phyloP scores from a whole-genome alignment of 257 asterid species.

The Prunella vulgaris region DNA sequence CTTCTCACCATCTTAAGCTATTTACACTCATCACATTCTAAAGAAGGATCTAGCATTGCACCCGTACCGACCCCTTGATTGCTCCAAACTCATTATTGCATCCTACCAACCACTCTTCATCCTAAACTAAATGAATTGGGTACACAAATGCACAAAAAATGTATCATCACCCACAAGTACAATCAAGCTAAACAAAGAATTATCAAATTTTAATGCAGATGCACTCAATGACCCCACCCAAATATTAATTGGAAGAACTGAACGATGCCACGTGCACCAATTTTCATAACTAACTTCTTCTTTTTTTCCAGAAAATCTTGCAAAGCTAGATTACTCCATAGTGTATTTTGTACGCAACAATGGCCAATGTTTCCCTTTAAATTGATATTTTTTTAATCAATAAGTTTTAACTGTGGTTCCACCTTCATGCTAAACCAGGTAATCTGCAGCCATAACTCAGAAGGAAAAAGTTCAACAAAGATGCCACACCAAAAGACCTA shows the following conservation, averaged over 20 bases:
- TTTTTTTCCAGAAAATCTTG: not conserved
- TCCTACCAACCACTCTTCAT: not conserved
- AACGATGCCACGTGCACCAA: not conserved
- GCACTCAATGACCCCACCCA: not conserved
- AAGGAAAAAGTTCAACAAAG: not conserved
- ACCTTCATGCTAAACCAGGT: conserved; percentile 3
- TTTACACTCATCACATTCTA: too few relatives aligned
- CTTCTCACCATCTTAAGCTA: not conserved
- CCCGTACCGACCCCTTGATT: too few relatives aligned
- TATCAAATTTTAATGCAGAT: not conserved
- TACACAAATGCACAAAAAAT: conserved; percentile 2
- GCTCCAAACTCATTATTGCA: not conserved
- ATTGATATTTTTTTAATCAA: not conserved
- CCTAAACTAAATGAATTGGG: not conserved
- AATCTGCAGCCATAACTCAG: not conserved
- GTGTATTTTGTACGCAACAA: not conserved
- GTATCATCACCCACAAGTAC: not conserved
- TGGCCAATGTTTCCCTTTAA: not conserved
- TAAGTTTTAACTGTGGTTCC: not conserved
- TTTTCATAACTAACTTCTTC: not conserved
- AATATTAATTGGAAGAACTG: not conserved
- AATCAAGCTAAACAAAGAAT: not conserved
- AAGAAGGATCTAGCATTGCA: too few relatives aligned
- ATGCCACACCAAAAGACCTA: not conserved
- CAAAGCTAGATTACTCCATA: not conserved